Conservation (phyloP, 1,284 basidiomycete genomes). For the Marasmius tenuissimus region DNA sequence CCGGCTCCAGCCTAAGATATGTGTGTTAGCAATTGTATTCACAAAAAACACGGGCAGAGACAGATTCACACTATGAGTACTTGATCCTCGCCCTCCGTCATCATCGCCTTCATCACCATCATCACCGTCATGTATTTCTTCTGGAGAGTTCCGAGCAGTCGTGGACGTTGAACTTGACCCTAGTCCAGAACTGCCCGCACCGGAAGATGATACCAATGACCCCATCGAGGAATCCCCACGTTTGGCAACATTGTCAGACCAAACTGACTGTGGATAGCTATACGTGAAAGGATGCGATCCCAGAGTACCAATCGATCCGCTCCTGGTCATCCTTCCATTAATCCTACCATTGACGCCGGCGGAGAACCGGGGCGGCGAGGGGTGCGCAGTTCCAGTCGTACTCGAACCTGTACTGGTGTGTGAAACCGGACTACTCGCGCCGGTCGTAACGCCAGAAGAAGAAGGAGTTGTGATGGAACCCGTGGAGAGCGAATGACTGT, state of each 20-base stretch:
- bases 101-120: constrained; percentile 33
- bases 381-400: neutral
- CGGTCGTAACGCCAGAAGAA: constrained; percentile 24
- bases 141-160: constrained; percentile 16
- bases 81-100: constrained; percentile 9
- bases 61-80: constrained; percentile 17
- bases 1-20: constrained; percentile 25
- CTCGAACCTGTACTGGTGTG: neutral
- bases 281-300: constrained; percentile 42
- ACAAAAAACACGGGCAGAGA: neutral
- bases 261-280: constrained; percentile 24
- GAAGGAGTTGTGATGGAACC: constrained; percentile 15
- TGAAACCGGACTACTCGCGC: constrained; percentile 3
- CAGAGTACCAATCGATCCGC: constrained; percentile 55
- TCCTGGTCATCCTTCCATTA: constrained; percentile 60
- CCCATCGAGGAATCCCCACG: neutral
- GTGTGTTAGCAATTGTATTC: neutral
- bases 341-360: constrained; percentile 30
- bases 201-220: neutral
- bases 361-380: constrained; percentile 3
- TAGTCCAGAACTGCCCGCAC: neutral
- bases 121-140: constrained; percentile 38
- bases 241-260: neutral
- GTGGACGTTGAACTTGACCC: neutral
- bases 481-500: constrained; percentile 37